Conservation (phyloP, 805 yeast species). For the Sugiyamaella qingdaonensis region DNA sequence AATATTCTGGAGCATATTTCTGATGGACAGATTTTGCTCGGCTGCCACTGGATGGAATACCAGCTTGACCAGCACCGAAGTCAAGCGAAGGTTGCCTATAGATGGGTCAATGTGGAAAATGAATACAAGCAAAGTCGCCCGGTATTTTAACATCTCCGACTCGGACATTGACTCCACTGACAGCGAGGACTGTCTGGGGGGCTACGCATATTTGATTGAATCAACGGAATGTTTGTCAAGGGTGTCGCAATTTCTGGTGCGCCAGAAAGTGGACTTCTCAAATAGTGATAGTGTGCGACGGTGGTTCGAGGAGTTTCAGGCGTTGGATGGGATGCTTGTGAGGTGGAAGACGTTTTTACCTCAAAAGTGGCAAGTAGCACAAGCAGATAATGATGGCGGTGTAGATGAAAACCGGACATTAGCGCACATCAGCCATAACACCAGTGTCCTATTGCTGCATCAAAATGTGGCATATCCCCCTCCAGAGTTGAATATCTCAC, state of each 20-base stretch:
- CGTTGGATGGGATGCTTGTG: conserved; percentile 13
- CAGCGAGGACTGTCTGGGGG: conserved; percentile 13
- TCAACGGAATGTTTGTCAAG: conserved; percentile 16
- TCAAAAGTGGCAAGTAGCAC: conserved; percentile 12
- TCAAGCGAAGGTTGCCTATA: conserved; percentile 14
- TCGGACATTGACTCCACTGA: conserved; percentile 10
- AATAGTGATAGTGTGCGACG: conserved; percentile 5
- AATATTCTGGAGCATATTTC: conserved; percentile 16
- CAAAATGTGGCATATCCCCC: conserved; percentile 18
- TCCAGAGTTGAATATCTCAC: conserved; percentile 4
- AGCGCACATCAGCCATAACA: conserved; percentile 16
- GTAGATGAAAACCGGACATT: conserved; percentile 17
- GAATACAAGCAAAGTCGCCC: conserved; percentile 5
- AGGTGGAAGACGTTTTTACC: conserved; percentile 16
- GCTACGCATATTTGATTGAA: conserved; percentile 17
- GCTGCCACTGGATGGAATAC: conserved; percentile 18
- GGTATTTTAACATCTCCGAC: conserved; percentile 14
- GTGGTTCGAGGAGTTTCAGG: conserved; percentile 14
- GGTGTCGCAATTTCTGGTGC: conserved; percentile 10
- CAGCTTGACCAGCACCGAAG: conserved; percentile 12
- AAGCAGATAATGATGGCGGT: conserved; percentile 10
- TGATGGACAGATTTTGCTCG: conserved; percentile 18
- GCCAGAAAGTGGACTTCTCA: conserved; percentile 8
- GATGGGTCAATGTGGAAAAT: conserved; percentile 13
- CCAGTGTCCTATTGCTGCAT: conserved; percentile 15